Percentiles rank a stretch among this genome's conserved stretches.
Evolutionary conservation across 345 rosid genomes (phyloP).

Genomic region (Angophora floribunda): DNA sequence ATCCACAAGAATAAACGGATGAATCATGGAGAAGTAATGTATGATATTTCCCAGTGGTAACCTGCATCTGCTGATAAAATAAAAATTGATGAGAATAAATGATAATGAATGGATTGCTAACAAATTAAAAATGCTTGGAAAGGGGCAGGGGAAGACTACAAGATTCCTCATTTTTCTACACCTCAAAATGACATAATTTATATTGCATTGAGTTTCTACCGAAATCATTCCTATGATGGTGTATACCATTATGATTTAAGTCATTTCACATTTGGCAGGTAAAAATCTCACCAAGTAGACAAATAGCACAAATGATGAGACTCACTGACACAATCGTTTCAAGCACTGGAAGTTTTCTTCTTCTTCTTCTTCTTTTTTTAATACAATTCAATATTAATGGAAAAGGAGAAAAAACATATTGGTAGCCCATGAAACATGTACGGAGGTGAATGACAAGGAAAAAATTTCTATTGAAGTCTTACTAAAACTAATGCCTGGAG

Average conservation of each 20-base stretch:
- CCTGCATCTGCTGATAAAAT: constrained; percentile 66
- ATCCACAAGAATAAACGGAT: constrained; percentile 85
- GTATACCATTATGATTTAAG: background rate
- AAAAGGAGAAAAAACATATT: background rate
- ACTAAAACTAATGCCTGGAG: background rate
- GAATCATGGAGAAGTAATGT: constrained; percentile 82
- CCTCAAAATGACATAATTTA: background rate
- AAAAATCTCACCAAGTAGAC: background rate
- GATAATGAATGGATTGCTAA: background rate
- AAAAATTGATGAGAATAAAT: background rate
- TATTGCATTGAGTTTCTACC: background rate
- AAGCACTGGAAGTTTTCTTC: background rate
- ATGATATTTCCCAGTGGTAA: constrained; percentile 87
- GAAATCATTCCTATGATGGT: background rate
- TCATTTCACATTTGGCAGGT: background rate
- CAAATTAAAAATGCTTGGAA: background rate
- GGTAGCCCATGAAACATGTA: background rate
- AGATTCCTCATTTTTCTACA: background rate
- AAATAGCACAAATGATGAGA: background rate
- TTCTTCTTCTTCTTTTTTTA: background rate
- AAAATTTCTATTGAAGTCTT: background rate
- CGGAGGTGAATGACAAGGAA: background rate
- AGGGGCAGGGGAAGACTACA: background rate
- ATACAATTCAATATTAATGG: background rate
- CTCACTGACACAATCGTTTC: background rate